Evolutionary conservation across 768 basidiomycete species (phyloP), one percentile per base, ranked within the genome.

Genomic region (Hydnomerulius pinastri): DNA sequence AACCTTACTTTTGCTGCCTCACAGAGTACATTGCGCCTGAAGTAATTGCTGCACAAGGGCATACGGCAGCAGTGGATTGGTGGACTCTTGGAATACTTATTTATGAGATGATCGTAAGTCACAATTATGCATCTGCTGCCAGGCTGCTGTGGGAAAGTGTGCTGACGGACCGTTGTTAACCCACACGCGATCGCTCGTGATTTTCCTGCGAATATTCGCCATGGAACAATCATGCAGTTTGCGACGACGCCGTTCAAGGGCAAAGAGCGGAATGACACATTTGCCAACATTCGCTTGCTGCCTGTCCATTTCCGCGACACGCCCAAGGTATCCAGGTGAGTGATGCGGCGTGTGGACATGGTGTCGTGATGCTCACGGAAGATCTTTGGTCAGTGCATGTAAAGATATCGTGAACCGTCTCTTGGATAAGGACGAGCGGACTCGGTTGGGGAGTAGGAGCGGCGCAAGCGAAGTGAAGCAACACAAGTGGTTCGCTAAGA

Each of bases 201-300:
- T 35, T 36, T 47, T 44, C 41, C 57, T 49, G 18, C 30, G 35
- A 40, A 67, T 65, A 62, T 60, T 57, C 54, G 43, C 38, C 53
- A 63, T 56, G 28, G 52, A 46, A 46, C 54, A 27, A 47, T 59
- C 55, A 48, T 60, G 44, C 72, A 98, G 94, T 98, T 90, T 71
- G 96, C 94, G 29, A 97, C 94, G 51, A 98, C 97, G 52, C 97
- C 97, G 36, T 98, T 98, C 87, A 99, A 99, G 75, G 97, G 97
- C 40, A 78, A 81, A 48, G 87, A 92, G 75, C 87, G 97, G 61
- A 87, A 88, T 70, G 92, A 94, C 60, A 99, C 97, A 28, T 99
- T 99, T 77, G 77, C 85, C 69, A 98, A 98, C 74, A 96, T 99
- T 70, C 85, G 94, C 67, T 77, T 87, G 66, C 73, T 89, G 62